Evolutionary conservation across 768 basidiomycete species (phyloP), one percentile per base, ranked within the genome.

Genomic region (Podaxis sp.): DNA sequence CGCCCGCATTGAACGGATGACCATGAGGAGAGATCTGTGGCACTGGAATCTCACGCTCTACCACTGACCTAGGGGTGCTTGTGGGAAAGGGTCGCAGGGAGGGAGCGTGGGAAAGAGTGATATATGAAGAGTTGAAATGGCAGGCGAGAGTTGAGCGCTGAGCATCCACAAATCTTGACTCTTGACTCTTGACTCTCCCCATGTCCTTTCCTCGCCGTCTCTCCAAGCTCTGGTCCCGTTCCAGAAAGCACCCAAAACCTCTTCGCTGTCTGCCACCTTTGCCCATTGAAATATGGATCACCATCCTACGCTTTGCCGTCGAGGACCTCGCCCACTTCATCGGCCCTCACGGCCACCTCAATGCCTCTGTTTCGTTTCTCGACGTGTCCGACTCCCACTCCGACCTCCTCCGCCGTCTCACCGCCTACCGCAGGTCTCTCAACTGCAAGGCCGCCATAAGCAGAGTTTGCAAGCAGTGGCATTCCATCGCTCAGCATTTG

Each of bases 251-350:
- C n/a, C 2, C 32, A 23, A 50, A 59, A 10, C 16, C 47, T 2
- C 36, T 27, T 21, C 47, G 37, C 6, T 9, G 10, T 3, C 57
- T 50, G 0, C 57, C 57, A 18, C 35, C 3, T 21, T 76, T 89
- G 13, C 88, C 88, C 0, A 68, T 79, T 1, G 88, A 90, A 65
- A 68, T 90, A 5, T 90, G 88, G 88, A 72, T 82, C n/a, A 70
- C 80, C 65, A 81, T 90, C 61, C 72, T 90, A 55, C 82, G 83
- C 42, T 81, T 82, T 65, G 86, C 86, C 0, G 80, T 82, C 21
- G 68, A 72, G 23, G 38, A 55, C 11, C 28, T 53, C 23, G 65
- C 67, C 36, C 58, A 53, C 44, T 67, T 58, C 47, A n/a, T 56
- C 52, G 48, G 37, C 44, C 55, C 57, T 35, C 50, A 61, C 62